Evolutionary conservation across 2,329 filamentous ascomycete genomes (phyloP), one percentile per base, ranked within the genome.

Genomic region (Akanthomyces dipterigenus): DNA sequence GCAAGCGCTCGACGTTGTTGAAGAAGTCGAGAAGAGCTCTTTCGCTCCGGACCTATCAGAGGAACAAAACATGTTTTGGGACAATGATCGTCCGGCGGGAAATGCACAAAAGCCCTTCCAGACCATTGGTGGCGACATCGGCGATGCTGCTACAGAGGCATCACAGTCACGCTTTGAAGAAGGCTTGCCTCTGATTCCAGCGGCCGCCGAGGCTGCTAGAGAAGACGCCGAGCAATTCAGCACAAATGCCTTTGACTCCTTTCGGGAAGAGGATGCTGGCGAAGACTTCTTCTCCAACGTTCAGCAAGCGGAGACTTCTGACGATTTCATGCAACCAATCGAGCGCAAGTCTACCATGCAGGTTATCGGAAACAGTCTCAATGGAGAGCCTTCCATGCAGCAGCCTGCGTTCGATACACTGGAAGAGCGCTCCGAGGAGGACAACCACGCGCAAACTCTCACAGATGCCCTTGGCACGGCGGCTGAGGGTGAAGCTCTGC

Each of bases 261-360:
- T 73, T 22, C 81, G 82, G 67, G 72, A 71, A 8, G 76, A 78
- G 5, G 78, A 80, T 28, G 71, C 73, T 2, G 79, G 77, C 34
- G 81, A 80, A 61, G 84, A 86, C 64, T 90, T 91, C 66, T 90
- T 89, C 68, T 76, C 74, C 51, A 79, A 85, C 59, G 73, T 82
- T 66, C 73, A 77, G 50, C 67, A 66, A 12, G 64, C 73, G 11
- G 67, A 69, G n/a, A 61, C 65, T n/a, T 67, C 69, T 3, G 68
- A 67, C 42, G 64, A 26, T n/a, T 66, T 71, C 18, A 65, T 67
- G 43, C 67, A 63, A 66, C 48, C 71, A 1, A 66, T 91, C n/a
- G 80, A 86, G 65, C 82, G 88, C 61, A 91, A 91, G 71, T 88
- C 86, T 22, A 91, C 88, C 0, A 80, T 82, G 68, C 85, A 91